Evolutionary conservation across 2,329 filamentous ascomycete genomes (phyloP).

Genomic region (Trichoderma sp.): DNA sequence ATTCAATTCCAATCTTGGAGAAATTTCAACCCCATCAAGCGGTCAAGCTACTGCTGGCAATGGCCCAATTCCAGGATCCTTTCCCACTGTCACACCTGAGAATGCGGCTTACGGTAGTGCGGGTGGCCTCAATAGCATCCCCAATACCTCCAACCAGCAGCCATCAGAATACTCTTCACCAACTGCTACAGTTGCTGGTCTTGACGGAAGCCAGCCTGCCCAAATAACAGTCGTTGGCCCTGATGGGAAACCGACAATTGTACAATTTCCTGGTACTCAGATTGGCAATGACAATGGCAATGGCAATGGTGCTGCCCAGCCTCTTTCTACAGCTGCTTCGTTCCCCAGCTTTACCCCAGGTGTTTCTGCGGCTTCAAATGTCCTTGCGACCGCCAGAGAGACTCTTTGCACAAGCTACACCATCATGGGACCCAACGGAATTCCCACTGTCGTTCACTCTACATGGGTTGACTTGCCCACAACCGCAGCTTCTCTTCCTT

Average conservation of each 20-base stretch:
- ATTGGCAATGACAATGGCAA: conserved; percentile 19
- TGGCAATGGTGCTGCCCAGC: conserved; percentile 17
- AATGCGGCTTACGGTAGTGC: conserved; percentile 13
- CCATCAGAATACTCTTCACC: conserved; percentile 20
- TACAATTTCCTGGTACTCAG: conserved; percentile 25
- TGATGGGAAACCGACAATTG: conserved; percentile 35
- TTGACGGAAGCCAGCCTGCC: conserved; percentile 1
- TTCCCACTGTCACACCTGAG: neutral
- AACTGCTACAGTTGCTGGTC: conserved; percentile 26
- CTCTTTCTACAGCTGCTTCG: conserved; percentile 1
- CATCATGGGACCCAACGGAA: conserved; percentile 38
- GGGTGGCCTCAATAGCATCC: neutral
- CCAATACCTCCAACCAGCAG: conserved; percentile 17
- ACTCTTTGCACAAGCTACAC: conserved; percentile 32
- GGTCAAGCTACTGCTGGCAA: conserved; percentile 15
- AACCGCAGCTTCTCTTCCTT: neutral
- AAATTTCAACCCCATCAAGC: conserved; percentile 25
- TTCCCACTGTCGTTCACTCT: conserved; percentile 40
- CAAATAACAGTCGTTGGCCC: conserved; percentile 30
- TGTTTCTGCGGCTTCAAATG: neutral
- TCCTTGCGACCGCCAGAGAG: conserved; percentile 6
- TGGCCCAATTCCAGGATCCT: neutral
- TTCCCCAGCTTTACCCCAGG: neutral
- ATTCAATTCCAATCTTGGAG: conserved; percentile 24
- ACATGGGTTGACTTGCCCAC: conserved; percentile 35